phyloP scores from a whole-genome alignment of 1,284 basidiomycete species.

The Pseudozyma flocculosa region DNA sequence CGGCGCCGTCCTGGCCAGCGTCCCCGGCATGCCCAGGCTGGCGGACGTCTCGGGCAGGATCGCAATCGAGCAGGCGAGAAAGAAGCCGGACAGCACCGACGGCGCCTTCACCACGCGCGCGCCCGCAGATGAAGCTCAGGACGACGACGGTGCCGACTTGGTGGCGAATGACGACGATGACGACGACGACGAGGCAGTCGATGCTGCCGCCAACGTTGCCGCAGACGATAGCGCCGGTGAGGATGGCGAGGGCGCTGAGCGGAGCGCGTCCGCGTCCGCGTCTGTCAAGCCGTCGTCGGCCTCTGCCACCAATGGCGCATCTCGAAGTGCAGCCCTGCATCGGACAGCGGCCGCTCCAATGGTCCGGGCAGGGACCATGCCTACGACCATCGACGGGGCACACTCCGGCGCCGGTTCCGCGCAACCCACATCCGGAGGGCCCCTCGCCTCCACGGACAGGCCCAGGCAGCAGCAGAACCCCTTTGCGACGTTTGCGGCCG shows the following conservation, averaged over 20 bases:
- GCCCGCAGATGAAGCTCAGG: constrained; percentile 28
- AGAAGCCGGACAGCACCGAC: constrained; percentile 55
- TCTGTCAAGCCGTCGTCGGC: too few species aligned
- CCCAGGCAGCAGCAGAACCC: constrained; percentile 33
- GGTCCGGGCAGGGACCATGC: too few species aligned
- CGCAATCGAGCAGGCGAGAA: constrained; percentile 80
- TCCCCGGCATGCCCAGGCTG: constrained; percentile 74
- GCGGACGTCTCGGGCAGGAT: constrained; percentile 75
- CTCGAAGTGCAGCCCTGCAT: too few species aligned
- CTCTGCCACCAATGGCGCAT: too few species aligned
- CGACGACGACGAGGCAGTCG: constrained; percentile 17
- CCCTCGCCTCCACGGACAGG: constrained; percentile 13
- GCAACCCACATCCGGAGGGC: constrained; percentile 27
- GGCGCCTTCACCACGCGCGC: constrained; percentile 17
- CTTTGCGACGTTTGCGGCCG: constrained; percentile 38
- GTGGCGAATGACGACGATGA: background rate
- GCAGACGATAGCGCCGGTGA: constrained; percentile 18
- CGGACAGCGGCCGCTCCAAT: too few species aligned
- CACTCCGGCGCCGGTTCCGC: background rate
- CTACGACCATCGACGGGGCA: too few species aligned
- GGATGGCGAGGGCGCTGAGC: constrained; percentile 7
- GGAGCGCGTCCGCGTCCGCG: too few species aligned
- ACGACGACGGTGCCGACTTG: too few species aligned
- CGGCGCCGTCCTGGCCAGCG: constrained; percentile 75
- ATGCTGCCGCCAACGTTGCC: constrained; percentile 7